Conservation (phyloP, 192 early-diverging fungal genomes). For the Piromyces finnis region DNA sequence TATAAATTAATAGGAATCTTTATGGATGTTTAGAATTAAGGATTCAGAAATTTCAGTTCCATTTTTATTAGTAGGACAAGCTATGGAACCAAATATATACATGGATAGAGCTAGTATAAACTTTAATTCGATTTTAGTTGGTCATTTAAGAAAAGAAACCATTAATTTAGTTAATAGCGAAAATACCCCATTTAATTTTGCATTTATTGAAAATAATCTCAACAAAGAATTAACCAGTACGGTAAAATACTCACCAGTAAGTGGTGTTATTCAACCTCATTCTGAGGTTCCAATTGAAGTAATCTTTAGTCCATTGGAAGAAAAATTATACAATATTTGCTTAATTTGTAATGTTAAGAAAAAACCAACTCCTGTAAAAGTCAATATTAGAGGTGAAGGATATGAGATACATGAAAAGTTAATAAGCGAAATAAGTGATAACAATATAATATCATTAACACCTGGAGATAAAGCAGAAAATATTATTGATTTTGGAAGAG, state of each 20-base stretch:
- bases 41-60: slow-evolving; percentile 23
- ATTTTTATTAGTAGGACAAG: slow-evolving; percentile 32
- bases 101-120: slow-evolving; percentile 28
- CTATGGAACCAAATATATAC: slow-evolving; percentile 32
- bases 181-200: slow-evolving; percentile 22
- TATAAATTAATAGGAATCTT: slow-evolving; percentile 22
- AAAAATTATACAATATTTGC: slow-evolving; percentile 40
- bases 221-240: slow-evolving; percentile 12
- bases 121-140: slow-evolving; percentile 38
- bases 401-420: slow-evolving; percentile 34
- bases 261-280: slow-evolving; percentile 19
- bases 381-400: slow-evolving; percentile 44
- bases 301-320: slow-evolving; percentile 22
- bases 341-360: slow-evolving; percentile 30
- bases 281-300: slow-evolving; percentile 29
- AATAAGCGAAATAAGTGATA: slow-evolving; percentile 25
- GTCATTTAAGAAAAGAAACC: slow-evolving; percentile 27
- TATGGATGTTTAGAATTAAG: slow-evolving; percentile 27
- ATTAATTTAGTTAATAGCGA: slow-evolving; percentile 34
- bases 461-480: slow-evolving; percentile 13
- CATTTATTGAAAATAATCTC: slow-evolving; percentile 27
- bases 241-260: slow-evolving; percentile 17
- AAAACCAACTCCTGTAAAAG: slow-evolving; percentile 30
- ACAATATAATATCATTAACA: not conserved
- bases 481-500: slow-evolving; percentile 29